Conservation (phyloP, 257 asterid species). For the Cruciata laevipes region DNA sequence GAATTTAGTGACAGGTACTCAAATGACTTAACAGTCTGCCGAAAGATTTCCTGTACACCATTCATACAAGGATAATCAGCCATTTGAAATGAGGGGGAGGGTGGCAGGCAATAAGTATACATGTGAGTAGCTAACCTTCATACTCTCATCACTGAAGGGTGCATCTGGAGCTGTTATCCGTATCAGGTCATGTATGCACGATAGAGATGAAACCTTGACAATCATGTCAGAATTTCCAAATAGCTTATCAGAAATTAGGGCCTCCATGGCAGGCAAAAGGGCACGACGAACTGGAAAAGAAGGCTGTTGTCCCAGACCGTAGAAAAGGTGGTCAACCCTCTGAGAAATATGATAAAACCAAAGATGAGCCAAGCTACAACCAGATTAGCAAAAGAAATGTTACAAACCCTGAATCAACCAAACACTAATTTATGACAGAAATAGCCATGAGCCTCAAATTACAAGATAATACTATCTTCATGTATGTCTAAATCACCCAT, state of each 20-base stretch:
- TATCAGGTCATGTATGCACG: constrained; percentile 25
- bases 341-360: constrained; percentile 3
- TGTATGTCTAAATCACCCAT: not conserved
- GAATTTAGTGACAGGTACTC: constrained; percentile 19
- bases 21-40: not conserved
- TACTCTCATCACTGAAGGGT: constrained; percentile 19
- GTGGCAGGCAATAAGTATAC: constrained; percentile 2
- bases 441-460: not conserved
- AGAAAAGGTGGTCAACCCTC: constrained; percentile 23
- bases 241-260: constrained; percentile 21
- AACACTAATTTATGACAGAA: not conserved
- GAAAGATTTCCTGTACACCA: constrained; percentile 1
- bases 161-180: constrained; percentile 27
- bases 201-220: constrained; percentile 25
- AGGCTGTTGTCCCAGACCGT: constrained; percentile 19
- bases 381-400: not conserved
- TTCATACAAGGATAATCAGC: not conserved
- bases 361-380: not conserved
- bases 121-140: constrained; percentile 16
- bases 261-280: constrained; percentile 18
- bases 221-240: constrained; percentile 18
- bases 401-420: not conserved
- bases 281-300: constrained; percentile 11
- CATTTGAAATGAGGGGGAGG: not conserved
- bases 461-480: not conserved